Evolutionary conservation across 345 rosid genomes (phyloP).

Genomic region (Pelargonium nanum): DNA sequence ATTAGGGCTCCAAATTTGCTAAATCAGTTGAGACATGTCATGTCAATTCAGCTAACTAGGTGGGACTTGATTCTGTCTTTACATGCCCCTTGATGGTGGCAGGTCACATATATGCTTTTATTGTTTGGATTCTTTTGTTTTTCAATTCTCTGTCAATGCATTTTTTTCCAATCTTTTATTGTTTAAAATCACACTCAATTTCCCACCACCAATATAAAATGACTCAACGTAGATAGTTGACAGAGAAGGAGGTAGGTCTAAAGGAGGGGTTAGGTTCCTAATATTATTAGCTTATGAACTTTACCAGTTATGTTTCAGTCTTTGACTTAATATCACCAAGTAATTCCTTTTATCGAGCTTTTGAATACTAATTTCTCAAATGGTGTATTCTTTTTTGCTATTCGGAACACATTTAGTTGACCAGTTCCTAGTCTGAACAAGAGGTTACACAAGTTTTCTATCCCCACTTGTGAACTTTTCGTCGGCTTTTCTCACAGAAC

Average conservation of each 20-base stretch:
- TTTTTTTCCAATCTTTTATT: background rate
- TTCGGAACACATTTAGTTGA: background rate
- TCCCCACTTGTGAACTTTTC: background rate
- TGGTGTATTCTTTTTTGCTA: too few species aligned
- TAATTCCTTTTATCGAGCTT: background rate
- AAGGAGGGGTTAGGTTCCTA: background rate
- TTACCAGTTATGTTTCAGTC: background rate
- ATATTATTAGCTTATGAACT: background rate
- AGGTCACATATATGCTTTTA: too few species aligned
- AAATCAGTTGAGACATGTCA: too few species aligned
- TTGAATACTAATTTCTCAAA: background rate
- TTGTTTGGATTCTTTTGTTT: too few species aligned
- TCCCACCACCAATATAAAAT: background rate
- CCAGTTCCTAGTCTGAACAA: background rate
- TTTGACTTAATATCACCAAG: background rate
- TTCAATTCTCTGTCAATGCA: background rate
- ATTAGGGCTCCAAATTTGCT: background rate
- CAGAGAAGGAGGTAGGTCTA: background rate
- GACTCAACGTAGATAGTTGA: too few species aligned
- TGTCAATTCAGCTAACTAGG: too few species aligned
- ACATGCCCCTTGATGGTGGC: too few species aligned
- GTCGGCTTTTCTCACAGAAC: background rate
- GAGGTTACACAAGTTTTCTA: background rate
- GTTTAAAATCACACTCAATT: background rate
- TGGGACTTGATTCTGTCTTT: background rate